Percentiles rank a stretch among this genome's conserved stretches.
Conservation (phyloP, 352 stramenopile species). For the Aphanomyces cochlioides region DNA sequence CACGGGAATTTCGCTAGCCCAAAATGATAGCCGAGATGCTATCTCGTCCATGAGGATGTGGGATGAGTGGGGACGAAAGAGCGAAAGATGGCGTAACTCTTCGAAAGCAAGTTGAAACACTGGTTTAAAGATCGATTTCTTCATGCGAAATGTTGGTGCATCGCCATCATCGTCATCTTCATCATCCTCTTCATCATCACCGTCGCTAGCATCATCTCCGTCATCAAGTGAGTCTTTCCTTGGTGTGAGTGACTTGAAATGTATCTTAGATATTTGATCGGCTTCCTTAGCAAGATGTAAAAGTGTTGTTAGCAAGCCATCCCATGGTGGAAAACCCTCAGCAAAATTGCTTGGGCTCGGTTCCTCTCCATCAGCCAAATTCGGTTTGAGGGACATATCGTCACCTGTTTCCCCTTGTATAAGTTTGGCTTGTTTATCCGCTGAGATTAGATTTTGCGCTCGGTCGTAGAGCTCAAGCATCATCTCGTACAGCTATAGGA, state of each 20-base stretch:
- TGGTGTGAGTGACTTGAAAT: slow-evolving; percentile 4
- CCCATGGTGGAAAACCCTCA: slow-evolving; percentile 19
- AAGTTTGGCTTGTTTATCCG: slow-evolving; percentile 25
- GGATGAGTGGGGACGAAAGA: slow-evolving; percentile 39
- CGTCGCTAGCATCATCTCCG: slow-evolving; percentile 21
- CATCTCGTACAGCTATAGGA: background rate
- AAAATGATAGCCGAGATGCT: slow-evolving; percentile 33
- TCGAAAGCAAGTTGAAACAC: slow-evolving; percentile 41
- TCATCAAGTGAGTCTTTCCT: slow-evolving; percentile 18
- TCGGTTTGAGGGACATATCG: too few species aligned
- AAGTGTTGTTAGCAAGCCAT: slow-evolving; percentile 23
- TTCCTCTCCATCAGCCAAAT: too few species aligned
- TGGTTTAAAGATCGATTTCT: slow-evolving; percentile 24
- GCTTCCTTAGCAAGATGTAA: slow-evolving; percentile 27
- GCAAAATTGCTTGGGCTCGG: slow-evolving; percentile 6
- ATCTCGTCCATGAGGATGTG: slow-evolving; percentile 34
- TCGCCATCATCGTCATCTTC: slow-evolving; percentile 16
- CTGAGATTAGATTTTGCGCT: slow-evolving; percentile 21
- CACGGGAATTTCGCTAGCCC: slow-evolving; percentile 46
- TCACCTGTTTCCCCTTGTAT: background rate
- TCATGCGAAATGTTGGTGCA: slow-evolving; percentile 31
- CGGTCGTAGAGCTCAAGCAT: slow-evolving; percentile 12
- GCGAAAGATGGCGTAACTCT: slow-evolving; percentile 34
- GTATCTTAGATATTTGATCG: slow-evolving; percentile 33
- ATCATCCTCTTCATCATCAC: slow-evolving; percentile 28